phyloP scores from a whole-genome alignment of 1,139 yeast genomes.

The Nadsonia starkeyi-henricii region DNA sequence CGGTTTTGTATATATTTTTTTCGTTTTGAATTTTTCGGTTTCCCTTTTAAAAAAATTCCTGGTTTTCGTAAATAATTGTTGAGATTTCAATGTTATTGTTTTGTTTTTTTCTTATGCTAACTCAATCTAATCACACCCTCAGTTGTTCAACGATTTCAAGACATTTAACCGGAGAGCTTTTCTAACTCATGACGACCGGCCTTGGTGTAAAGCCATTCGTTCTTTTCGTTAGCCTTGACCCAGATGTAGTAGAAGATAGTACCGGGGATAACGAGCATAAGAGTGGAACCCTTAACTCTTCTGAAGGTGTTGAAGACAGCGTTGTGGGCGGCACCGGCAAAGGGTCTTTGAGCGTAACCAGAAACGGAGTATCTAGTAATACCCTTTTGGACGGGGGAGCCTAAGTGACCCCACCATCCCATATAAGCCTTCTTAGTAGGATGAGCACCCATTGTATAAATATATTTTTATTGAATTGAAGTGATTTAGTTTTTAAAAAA shows the following conservation, averaged over 20 bases:
- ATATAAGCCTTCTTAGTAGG: slow-evolving; percentile 31
- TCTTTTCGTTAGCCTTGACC: slow-evolving; percentile 77
- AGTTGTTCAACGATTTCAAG: too few relatives aligned
- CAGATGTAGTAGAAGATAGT: slow-evolving; percentile 74
- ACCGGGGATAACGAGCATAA: slow-evolving; percentile 68
- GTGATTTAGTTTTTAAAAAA: too few relatives aligned
- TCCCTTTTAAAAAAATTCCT: too few relatives aligned
- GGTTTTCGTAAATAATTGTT: too few relatives aligned
- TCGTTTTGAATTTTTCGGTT: too few relatives aligned
- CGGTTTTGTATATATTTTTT: too few relatives aligned
- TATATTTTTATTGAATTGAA: not conserved
- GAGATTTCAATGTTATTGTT: too few relatives aligned
- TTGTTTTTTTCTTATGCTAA: too few relatives aligned
- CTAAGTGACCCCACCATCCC: slow-evolving; percentile 92
- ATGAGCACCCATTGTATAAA: not conserved
- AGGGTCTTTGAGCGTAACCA: slow-evolving; percentile 86
- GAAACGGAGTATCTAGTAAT: slow-evolving; percentile 58
- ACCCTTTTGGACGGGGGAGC: slow-evolving; percentile 14
- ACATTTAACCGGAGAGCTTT: slow-evolving; percentile 19
- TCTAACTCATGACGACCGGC: slow-evolving; percentile 92
- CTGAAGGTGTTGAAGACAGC: slow-evolving; percentile 90
- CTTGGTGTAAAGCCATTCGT: slow-evolving; percentile 91
- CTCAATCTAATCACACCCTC: too few relatives aligned
- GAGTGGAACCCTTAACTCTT: slow-evolving; percentile 78
- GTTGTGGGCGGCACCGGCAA: slow-evolving; percentile 73